phyloP scores from a whole-genome alignment of 441 rosid genomes.

The Mallotus repandus region DNA sequence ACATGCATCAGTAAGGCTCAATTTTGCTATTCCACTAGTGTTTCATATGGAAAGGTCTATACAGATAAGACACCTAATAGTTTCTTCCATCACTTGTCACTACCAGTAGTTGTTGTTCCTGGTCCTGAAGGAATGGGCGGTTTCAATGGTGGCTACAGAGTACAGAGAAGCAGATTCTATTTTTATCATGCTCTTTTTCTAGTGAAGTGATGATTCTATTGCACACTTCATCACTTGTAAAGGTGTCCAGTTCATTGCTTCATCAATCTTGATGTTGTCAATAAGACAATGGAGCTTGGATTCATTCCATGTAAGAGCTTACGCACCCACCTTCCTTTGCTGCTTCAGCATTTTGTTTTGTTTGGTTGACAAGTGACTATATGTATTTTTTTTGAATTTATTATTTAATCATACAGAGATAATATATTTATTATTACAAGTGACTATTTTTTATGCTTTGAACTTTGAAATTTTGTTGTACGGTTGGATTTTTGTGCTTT shows the following conservation, averaged over 20 bases:
- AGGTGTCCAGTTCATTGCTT: too few species aligned
- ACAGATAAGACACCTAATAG: neutral
- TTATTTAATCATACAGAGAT: too few species aligned
- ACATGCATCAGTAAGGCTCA: neutral
- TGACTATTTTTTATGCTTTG: too few species aligned
- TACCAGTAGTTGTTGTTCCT: neutral
- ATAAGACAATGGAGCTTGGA: too few species aligned
- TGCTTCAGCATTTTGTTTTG: neutral
- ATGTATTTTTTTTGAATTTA: too few species aligned
- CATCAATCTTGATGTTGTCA: too few species aligned
- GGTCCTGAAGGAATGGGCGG: conserved; percentile 22
- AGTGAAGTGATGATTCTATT: too few species aligned
- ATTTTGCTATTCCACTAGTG: neutral
- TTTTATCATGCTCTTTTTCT: neutral
- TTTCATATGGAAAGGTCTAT: neutral
- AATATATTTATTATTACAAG: too few species aligned
- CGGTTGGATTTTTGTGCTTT: too few species aligned
- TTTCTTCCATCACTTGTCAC: neutral
- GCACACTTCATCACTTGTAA: too few species aligned
- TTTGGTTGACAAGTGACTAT: neutral
- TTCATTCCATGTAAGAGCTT: too few species aligned
- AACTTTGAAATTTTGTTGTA: too few species aligned
- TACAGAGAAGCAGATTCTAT: neutral
- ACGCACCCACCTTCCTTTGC: neutral
- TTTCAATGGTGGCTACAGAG: neutral